Conservation (phyloP, 2,329 filamentous ascomycete genomes). For the Verticillium zaregamsianum region DNA sequence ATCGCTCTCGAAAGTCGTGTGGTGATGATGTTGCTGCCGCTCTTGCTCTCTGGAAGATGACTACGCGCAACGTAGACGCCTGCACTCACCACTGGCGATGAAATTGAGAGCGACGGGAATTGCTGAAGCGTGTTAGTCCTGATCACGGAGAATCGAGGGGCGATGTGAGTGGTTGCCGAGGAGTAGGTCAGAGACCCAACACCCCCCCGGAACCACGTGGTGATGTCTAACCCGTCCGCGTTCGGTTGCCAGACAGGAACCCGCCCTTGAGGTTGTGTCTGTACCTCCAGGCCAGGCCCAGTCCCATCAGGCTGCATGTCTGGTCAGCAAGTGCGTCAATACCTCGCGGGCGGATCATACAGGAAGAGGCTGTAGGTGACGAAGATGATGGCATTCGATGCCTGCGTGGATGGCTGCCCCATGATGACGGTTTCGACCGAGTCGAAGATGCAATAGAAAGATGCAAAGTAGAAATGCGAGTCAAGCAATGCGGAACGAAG, state of each 20-base stretch:
- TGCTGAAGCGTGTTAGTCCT: constrained; percentile 45
- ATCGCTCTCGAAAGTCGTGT: neutral
- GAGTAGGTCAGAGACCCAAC: neutral
- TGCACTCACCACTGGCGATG: constrained; percentile 84
- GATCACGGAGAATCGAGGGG: neutral
- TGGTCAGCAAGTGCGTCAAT: neutral
- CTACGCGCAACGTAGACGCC: constrained; percentile 20
- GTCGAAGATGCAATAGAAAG: neutral
- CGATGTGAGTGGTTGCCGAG: neutral
- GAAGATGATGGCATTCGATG: constrained; percentile 81
- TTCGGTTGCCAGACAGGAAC: constrained; percentile 72
- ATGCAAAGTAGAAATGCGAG: neutral
- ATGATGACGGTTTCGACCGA: constrained; percentile 38
- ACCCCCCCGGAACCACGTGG: neutral
- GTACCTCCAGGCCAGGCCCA: constrained; percentile 52
- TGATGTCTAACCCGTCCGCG: constrained; percentile 69
- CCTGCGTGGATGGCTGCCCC: constrained; percentile 70
- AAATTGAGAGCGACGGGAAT: constrained; percentile 82
- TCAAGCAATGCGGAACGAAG: neutral
- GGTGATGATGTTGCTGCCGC: constrained; percentile 52
- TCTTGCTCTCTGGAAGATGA: constrained; percentile 39
- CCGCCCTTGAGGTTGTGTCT: constrained; percentile 63
- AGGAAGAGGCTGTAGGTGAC: constrained; percentile 73
- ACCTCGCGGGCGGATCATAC: constrained; percentile 35
- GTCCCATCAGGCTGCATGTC: constrained; percentile 56